A percentile compares a stretch with the other conserved stretches of the same genome.
These are phyloP conservation scores for Ambrosiella cleistominuta DNA, from an alignment of 2,329 filamentous ascomycete species.

Conservation along the genomic window DNA sequence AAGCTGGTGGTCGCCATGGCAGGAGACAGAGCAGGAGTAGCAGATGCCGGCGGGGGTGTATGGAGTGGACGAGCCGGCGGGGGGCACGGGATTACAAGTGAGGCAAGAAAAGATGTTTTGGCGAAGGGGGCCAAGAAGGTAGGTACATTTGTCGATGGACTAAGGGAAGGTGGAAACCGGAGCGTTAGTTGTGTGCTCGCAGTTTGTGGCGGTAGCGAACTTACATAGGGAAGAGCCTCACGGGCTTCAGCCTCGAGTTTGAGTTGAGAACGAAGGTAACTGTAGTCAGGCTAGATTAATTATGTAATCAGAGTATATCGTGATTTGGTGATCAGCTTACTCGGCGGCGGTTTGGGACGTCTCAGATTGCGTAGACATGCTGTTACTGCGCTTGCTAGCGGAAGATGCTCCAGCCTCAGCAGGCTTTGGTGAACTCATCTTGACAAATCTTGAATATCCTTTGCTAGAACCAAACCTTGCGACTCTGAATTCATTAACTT, in stretches of 20 bases:
- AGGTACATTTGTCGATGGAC: slow-evolving; percentile 89
- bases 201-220: slow-evolving; percentile 16
- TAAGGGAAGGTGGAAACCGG: slow-evolving; percentile 20
- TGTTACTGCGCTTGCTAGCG: slow-evolving; percentile 30
- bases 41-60: slow-evolving; percentile 66
- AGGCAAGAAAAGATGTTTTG: slow-evolving; percentile 85
- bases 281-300: slow-evolving; percentile 20
- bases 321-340: slow-evolving; percentile 23
- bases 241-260: slow-evolving; percentile 86
- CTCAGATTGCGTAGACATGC: slow-evolving; percentile 41
- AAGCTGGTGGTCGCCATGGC: slow-evolving; percentile 84
- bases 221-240: slow-evolving; percentile 81
- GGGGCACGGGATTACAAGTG: slow-evolving; percentile 68
- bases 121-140: slow-evolving; percentile 69
- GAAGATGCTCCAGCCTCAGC: background rate
- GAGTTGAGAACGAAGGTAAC: slow-evolving; percentile 78
- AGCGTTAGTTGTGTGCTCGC: background rate
- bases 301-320: background rate
- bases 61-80: slow-evolving; percentile 35
- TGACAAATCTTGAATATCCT: background rate
- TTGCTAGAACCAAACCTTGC: too few species aligned
- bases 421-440: background rate
- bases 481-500: too few species aligned
- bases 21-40: slow-evolving; percentile 92
- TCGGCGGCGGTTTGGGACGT: slow-evolving; percentile 58